Conservation (phyloP, 2,329 filamentous ascomycete genomes). For the Xylaria sp. region DNA sequence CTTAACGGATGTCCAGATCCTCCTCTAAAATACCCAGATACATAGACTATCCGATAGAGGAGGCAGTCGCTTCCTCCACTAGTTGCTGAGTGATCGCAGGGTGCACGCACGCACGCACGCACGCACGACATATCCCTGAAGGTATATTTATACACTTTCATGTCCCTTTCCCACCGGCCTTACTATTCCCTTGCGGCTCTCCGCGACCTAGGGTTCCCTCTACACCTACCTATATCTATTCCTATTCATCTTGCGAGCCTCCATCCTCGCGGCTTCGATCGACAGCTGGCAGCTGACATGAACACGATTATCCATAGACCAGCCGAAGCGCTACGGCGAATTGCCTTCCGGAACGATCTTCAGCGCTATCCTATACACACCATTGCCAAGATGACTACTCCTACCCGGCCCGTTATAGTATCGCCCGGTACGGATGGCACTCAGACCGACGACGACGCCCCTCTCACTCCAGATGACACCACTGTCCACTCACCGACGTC, state of each 20-base stretch:
- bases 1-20: background rate
- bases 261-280: constrained; percentile 42
- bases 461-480: constrained; percentile 57
- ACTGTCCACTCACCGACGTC: constrained; percentile 56
- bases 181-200: background rate
- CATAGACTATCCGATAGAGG: background rate
- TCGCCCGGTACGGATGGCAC: constrained; percentile 52
- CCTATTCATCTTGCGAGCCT: background rate
- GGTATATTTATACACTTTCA: constrained; percentile 10
- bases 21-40: background rate
- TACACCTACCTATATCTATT: background rate
- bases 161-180: background rate
- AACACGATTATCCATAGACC: constrained; percentile 53
- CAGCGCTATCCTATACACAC: constrained; percentile 51
- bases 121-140: background rate
- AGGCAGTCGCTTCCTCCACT: background rate
- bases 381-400: constrained; percentile 58
- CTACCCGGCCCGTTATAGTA: constrained; percentile 50
- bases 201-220: no score
- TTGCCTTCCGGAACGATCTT: constrained; percentile 55
- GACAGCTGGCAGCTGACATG: constrained; percentile 60
- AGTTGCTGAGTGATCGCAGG: background rate
- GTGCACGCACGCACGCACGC: no score
- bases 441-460: constrained; percentile 57
- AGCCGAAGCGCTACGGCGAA: constrained; percentile 54